Base-by-base conservation (phyloP, 2,329 filamentous ascomycete genomes). In the Orbilia oligospora region DNA sequence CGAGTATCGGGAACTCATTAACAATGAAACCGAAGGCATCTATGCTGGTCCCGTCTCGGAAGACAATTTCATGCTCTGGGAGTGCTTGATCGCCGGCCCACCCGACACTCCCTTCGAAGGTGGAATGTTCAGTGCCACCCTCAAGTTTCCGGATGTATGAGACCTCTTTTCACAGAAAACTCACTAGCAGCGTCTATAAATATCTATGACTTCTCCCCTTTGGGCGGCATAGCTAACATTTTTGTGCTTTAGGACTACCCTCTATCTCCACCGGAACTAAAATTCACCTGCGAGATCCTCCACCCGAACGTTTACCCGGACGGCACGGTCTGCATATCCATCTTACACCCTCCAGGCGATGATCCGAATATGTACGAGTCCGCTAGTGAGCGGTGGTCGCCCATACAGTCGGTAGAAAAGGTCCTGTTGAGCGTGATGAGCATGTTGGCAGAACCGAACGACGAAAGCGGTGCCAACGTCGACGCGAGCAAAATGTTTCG, bases 311-410 rank as follows among this genome's bases (percentile, higher is more conserved):
- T 98, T 66, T 98, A 98, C 84, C 89, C 92, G 16, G 95, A 92
- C 84, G 95, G 95, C 80, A 89, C 95, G 18, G 96, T 98, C 82
- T 98, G 95, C 87, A 98, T 98, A 83, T 97, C 93, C n/a, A 98
- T 98, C 86, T 90, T 98, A 1, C 95, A 98, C 85, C 92, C 95
- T 2, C 95, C 95, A 1, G 95, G 96, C 83, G 95, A 98, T 86
- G 95, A 98, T 85, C 96, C 96, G 69, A 97, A 97, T 86, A 94
- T 97, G 87, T 98, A 98, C 88, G 95, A 98, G 85, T 93, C 95
- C 82, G 95, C 96, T 6, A 94, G 92, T 0, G 96, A 98, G 87
- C 91, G 95, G 80, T 98, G 95, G 95, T 95, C 92, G 30, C 95
- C 95, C 12, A 97, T 98, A 80, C 96, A 98, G 86, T 96, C 92